Evolutionary conservation across 2,329 filamentous ascomycete species (phyloP).

Genomic region (Aspergillus texensis): DNA sequence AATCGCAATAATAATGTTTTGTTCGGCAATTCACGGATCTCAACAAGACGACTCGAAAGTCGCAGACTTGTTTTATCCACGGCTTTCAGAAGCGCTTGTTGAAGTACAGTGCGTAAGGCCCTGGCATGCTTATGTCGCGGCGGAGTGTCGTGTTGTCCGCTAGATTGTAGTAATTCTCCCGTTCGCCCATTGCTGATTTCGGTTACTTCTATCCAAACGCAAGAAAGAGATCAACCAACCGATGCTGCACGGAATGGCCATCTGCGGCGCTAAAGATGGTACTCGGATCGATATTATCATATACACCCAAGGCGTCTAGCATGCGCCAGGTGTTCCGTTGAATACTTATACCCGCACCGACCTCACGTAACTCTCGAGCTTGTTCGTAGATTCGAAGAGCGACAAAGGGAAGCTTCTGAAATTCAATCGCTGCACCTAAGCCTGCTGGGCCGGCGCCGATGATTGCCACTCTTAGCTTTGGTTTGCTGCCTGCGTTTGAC

Average conservation of each 20-base stretch:
- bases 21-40: background rate
- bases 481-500: background rate
- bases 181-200: constrained; percentile 13
- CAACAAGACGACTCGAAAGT: constrained; percentile 9
- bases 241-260: constrained; percentile 16
- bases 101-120: constrained; percentile 14
- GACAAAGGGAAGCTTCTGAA: constrained; percentile 13
- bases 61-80: constrained; percentile 6
- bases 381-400: constrained; percentile 17
- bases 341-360: constrained; percentile 16
- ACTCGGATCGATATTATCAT: constrained; percentile 12
- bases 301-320: constrained; percentile 14
- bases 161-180: constrained; percentile 11
- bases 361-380: constrained; percentile 12
- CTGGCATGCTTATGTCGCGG: constrained; percentile 13
- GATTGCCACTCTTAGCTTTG: constrained; percentile 14
- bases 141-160: constrained; percentile 12
- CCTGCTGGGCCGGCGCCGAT: constrained; percentile 20
- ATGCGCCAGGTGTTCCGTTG: constrained; percentile 20
- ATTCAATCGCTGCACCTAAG: constrained; percentile 16
- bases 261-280: constrained; percentile 13
- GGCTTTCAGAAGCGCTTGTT: constrained; percentile 9
- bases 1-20: constrained; percentile 7
- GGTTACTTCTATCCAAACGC: background rate
- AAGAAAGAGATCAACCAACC: background rate